phyloP scores from a whole-genome alignment of 768 basidiomycete species.

The Lentinus brumalis region DNA sequence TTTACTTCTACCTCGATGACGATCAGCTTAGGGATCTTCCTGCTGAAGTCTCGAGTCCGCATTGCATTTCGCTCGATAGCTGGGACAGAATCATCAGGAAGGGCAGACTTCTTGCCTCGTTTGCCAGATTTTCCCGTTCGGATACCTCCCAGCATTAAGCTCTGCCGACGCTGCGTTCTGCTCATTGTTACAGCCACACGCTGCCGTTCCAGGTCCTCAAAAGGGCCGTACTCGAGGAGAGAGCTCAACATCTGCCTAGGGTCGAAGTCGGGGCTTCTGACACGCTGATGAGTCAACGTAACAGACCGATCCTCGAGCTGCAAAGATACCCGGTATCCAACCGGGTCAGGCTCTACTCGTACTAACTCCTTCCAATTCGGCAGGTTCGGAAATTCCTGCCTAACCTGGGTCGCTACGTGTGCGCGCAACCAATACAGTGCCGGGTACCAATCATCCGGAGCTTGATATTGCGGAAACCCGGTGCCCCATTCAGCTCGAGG shows the following conservation, averaged over 20 bases:
- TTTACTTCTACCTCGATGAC: conserved; percentile 23
- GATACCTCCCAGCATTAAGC: background rate
- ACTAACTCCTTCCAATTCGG: background rate
- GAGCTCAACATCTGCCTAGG: too few species aligned
- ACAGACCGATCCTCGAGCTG: too few species aligned
- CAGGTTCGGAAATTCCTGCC: background rate
- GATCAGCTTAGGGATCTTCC: conserved; percentile 15
- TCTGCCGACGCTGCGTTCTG: too few species aligned
- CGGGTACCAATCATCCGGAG: background rate
- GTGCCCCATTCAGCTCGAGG: background rate
- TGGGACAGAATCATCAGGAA: background rate
- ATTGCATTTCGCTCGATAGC: conserved; percentile 16
- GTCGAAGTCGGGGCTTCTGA: too few species aligned
- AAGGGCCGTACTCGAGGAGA: too few species aligned
- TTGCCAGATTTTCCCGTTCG: background rate
- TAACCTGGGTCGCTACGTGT: background rate
- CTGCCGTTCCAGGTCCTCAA: too few species aligned
- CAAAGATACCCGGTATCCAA: too few species aligned
- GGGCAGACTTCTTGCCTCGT: background rate
- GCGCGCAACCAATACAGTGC: background rate
- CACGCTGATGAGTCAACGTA: too few species aligned
- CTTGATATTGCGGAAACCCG: background rate
- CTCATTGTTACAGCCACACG: too few species aligned
- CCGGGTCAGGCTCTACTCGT: too few species aligned
- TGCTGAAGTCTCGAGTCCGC: background rate